Percentiles rank a stretch among this genome's conserved stretches.
These are phyloP conservation scores for Ceratocystis cubensis DNA, from an alignment of 2,329 filamentous ascomycete genomes.

Conservation along the genomic window DNA sequence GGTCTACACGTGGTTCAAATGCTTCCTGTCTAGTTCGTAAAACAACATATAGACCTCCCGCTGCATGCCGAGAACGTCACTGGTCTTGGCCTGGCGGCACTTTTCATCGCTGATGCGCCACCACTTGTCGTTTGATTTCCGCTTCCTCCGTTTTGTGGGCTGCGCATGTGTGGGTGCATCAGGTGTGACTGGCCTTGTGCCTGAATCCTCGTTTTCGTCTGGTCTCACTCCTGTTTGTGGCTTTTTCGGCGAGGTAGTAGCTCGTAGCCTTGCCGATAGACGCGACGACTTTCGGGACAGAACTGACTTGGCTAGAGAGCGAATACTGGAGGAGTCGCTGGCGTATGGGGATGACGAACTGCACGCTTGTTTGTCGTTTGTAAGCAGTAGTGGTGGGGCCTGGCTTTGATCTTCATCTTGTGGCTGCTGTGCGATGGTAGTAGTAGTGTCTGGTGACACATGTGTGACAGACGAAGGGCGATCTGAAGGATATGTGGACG, in stretches of 20 bases:
- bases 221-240: background rate
- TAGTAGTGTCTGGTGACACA: background rate
- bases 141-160: background rate
- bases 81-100: slow-evolving; percentile 85
- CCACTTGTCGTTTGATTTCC: slow-evolving; percentile 62
- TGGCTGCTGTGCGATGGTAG: slow-evolving; percentile 17
- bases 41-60: slow-evolving; percentile 92
- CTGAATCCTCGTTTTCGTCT: background rate
- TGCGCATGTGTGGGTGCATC: too few relatives aligned
- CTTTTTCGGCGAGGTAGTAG: slow-evolving; percentile 1
- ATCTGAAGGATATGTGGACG: slow-evolving; percentile 29
- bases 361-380: slow-evolving; percentile 32
- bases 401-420: background rate
- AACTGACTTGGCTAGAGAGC: slow-evolving; percentile 45
- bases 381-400: background rate
- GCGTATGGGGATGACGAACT: slow-evolving; percentile 20
- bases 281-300: slow-evolving; percentile 36
- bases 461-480: slow-evolving; percentile 27
- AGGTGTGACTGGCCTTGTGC: background rate
- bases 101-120: slow-evolving; percentile 98
- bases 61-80: slow-evolving; percentile 84
- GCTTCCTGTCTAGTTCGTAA: slow-evolving; percentile 63
- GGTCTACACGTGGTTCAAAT: slow-evolving; percentile 27
- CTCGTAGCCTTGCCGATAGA: slow-evolving; percentile 11
- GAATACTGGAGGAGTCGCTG: slow-evolving; percentile 34